Conservation (phyloP, 1,284 basidiomycete genomes). For the Trametes pubescens region DNA sequence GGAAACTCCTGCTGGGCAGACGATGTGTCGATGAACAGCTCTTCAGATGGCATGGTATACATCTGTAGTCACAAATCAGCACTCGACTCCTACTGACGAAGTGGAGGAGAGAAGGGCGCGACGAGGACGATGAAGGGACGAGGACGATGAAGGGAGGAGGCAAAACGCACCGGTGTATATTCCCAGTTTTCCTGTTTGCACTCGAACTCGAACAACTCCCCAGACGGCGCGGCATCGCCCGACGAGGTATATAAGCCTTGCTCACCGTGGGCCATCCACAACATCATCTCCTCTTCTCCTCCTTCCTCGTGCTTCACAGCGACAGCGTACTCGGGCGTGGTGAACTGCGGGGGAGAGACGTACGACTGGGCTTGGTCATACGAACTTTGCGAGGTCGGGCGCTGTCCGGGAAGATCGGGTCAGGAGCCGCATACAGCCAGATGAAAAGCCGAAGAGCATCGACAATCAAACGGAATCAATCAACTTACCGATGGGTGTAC, state of each 20-base stretch:
- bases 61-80: not conserved
- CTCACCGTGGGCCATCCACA: not conserved
- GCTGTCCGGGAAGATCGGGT: slow-evolving; percentile 24
- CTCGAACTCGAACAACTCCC: not conserved
- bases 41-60: slow-evolving; percentile 1
- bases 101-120: not conserved
- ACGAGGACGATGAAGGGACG: not conserved
- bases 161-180: not conserved
- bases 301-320: slow-evolving; percentile 10
- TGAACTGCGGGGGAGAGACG: not conserved
- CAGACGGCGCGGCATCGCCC: not conserved
- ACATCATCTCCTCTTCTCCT: slow-evolving; percentile 7
- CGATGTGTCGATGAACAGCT: slow-evolving; percentile 13
- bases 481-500: slow-evolving; percentile 6
- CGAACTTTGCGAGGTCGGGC: not conserved
- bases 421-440: slow-evolving; percentile 4
- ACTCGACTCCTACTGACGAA: no score
- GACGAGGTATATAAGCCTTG: not conserved
- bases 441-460: slow-evolving; percentile 4
- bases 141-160: not conserved
- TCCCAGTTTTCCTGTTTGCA: slow-evolving; percentile 5
- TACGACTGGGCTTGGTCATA: not conserved
- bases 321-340: not conserved
- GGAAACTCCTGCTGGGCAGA: not conserved
- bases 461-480: slow-evolving; percentile 4